A percentile compares a stretch with the other conserved stretches of the same genome.
Evolutionary conservation across 371 early-diverging fungal genomes (phyloP).

Genomic region (Entomophthora muscae): DNA sequence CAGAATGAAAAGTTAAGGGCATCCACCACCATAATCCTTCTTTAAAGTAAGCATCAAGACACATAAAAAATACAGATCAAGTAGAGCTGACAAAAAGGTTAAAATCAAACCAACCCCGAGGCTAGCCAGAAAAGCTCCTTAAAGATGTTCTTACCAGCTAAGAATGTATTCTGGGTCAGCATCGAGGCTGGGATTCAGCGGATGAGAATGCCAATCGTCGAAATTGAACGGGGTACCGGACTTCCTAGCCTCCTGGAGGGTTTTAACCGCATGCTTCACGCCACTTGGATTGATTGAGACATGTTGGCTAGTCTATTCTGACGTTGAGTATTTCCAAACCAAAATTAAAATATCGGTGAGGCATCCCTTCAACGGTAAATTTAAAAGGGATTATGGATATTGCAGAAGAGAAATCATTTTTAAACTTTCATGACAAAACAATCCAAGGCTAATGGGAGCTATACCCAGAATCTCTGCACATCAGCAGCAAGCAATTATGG

Average conservation of each 20-base stretch:
- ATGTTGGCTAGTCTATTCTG: background rate
- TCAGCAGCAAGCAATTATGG: too few species aligned
- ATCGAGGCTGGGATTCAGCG: background rate
- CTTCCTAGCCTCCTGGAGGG: background rate
- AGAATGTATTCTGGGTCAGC: background rate
- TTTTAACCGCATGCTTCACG: background rate
- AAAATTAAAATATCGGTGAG: too few species aligned
- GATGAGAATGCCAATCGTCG: background rate
- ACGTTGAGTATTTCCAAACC: too few species aligned
- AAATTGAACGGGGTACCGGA: background rate
- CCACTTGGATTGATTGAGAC: background rate
- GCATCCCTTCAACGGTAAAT: too few species aligned
- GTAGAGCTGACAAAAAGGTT: background rate
- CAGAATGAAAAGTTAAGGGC: conserved; percentile 83
- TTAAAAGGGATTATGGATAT: too few species aligned
- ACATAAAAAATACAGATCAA: background rate
- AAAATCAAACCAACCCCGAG: background rate
- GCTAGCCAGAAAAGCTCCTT: background rate
- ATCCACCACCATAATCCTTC: conserved; percentile 47
- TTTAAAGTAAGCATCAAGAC: too few species aligned
- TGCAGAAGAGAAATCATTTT: too few species aligned
- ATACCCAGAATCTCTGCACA: too few species aligned
- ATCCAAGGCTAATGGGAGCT: too few species aligned
- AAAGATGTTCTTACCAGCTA: background rate
- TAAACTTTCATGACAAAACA: too few species aligned